A percentile compares a stretch with the other conserved stretches of the same genome.
Conservation (phyloP, 345 rosid species). For the Salix udensis region DNA sequence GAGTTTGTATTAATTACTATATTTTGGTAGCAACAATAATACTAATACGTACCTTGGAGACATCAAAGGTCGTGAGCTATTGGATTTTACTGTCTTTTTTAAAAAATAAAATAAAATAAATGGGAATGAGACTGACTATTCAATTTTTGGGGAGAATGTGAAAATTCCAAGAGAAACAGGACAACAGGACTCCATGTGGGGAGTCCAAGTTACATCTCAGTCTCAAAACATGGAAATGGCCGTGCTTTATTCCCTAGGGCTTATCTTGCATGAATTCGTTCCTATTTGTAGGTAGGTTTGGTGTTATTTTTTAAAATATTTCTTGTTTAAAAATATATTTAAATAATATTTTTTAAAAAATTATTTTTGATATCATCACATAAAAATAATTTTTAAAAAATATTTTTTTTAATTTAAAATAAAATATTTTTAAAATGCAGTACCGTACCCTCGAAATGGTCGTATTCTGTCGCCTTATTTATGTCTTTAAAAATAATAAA, state of each 20-base stretch:
- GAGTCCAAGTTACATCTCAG: conserved; percentile 15
- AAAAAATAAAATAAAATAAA: too few relatives aligned
- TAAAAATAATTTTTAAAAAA: too few relatives aligned
- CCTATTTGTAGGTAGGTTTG: fast-evolving
- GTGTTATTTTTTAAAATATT: too few relatives aligned
- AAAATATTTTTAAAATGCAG: too few relatives aligned
- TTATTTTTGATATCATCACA: too few relatives aligned
- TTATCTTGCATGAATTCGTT: not conserved
- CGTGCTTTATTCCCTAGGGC: conserved; percentile 43
- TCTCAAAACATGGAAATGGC: conserved; percentile 24
- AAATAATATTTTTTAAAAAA: too few relatives aligned
- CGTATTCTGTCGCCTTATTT: conserved; percentile 20
- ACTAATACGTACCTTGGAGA: not conserved
- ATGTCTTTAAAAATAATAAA: not conserved
- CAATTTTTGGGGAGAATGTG: conserved; percentile 26
- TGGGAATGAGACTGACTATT: conserved; percentile 4
- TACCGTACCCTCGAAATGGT: too few relatives aligned
- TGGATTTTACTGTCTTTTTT: not conserved
- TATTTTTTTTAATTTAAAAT: too few relatives aligned
- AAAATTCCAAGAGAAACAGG: conserved; percentile 67
- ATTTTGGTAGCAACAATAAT: not conserved
- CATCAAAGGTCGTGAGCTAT: not conserved
- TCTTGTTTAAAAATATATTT: too few relatives aligned
- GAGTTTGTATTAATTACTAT: not conserved
- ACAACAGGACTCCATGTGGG: conserved; percentile 65